Evolutionary conservation across 805 yeast genomes (phyloP).

Genomic region (Komagataella ulmi): DNA sequence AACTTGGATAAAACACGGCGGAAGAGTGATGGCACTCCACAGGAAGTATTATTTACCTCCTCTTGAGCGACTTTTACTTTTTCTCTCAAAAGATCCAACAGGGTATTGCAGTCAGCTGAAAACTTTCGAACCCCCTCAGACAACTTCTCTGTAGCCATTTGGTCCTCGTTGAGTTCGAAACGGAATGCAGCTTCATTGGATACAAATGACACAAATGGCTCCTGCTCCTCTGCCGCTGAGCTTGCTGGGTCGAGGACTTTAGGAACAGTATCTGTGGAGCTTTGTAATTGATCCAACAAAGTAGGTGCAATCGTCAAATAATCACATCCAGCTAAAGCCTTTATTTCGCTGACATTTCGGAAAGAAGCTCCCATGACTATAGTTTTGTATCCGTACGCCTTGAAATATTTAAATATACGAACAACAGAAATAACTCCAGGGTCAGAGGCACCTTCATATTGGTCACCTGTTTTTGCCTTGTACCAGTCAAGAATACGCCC

Average conservation of each 20-base stretch:
- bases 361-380: slow-evolving; percentile 99
- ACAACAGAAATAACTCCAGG: slow-evolving; percentile 95
- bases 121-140: slow-evolving; percentile 97
- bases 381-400: slow-evolving; percentile 91
- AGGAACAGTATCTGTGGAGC: slow-evolving; percentile 72
- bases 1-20: background rate
- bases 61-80: slow-evolving; percentile 19
- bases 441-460: slow-evolving; percentile 67
- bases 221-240: slow-evolving; percentile 36
- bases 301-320: slow-evolving; percentile 90
- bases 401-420: slow-evolving; percentile 90
- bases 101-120: slow-evolving; percentile 82
- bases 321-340: slow-evolving; percentile 95
- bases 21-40: background rate
- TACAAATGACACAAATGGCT: slow-evolving; percentile 65
- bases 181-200: slow-evolving; percentile 87
- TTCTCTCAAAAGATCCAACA: slow-evolving; percentile 51
- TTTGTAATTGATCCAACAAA: slow-evolving; percentile 75
- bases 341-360: slow-evolving; percentile 94
- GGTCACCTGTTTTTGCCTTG: slow-evolving; percentile 87
- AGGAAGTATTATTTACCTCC: background rate
- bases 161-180: slow-evolving; percentile 85
- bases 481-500: slow-evolving; percentile 99
- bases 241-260: slow-evolving; percentile 57
- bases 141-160: slow-evolving; percentile 96